These are phyloP conservation scores for Mucor piriformis DNA, from an alignment of 371 early-diverging fungal species.

Conservation along the genomic window DNA sequence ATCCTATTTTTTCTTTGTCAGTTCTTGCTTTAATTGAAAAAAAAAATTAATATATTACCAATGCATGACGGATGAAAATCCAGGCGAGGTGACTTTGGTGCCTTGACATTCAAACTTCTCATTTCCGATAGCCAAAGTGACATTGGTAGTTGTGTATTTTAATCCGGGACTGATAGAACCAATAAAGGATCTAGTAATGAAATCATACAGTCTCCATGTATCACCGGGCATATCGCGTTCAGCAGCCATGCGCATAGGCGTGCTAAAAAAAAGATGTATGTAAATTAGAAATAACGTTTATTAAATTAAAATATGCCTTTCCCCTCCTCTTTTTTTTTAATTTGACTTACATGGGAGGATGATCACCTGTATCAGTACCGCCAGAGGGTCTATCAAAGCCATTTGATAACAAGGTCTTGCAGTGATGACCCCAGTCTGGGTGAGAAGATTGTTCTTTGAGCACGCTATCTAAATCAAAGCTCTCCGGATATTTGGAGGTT, in stretches of 20 bases:
- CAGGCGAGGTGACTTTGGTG: constrained; percentile 38
- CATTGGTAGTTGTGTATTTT: constrained; percentile 58
- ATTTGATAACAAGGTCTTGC: constrained; percentile 30
- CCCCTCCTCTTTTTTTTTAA: no score
- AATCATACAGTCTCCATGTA: constrained; percentile 67
- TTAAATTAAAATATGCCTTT: no score
- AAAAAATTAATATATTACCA: constrained; percentile 27
- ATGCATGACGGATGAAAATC: constrained; percentile 59
- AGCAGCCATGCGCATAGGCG: constrained; percentile 50
- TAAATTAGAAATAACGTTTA: no score
- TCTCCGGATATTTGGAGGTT: constrained; percentile 64
- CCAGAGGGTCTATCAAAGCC: constrained; percentile 50
- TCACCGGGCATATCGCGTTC: constrained; percentile 56
- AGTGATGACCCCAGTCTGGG: constrained; percentile 45
- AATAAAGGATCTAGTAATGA: constrained; percentile 59
- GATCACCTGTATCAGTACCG: constrained; percentile 55
- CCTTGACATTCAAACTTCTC: constrained; percentile 56
- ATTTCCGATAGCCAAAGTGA: constrained; percentile 49
- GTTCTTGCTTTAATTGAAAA: background rate
- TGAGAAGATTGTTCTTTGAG: constrained; percentile 43
- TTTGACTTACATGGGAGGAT: constrained; percentile 52
- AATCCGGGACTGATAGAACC: constrained; percentile 65
- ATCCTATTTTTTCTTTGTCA: background rate
- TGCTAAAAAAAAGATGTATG: no score
- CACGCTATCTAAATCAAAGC: constrained; percentile 58